Percentiles rank a stretch among this genome's conserved stretches.
These are phyloP conservation scores for Coemansia nantahalensis DNA, from an alignment of 192 early-diverging fungal genomes.

Conservation along the genomic window DNA sequence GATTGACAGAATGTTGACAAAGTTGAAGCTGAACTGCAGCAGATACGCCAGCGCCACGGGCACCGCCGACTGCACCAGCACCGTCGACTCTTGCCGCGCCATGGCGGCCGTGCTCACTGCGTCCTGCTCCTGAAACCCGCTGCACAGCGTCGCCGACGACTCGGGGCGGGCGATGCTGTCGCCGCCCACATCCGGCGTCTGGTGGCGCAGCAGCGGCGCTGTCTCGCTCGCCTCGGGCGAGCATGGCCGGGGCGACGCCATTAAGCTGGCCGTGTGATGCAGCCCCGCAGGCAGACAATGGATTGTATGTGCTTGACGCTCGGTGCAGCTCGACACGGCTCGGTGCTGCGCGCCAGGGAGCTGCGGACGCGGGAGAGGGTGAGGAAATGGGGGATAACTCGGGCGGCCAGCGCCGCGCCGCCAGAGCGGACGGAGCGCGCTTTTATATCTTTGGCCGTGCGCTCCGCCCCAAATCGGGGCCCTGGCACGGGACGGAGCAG, in stretches of 20 bases:
- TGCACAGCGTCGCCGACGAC: conserved; percentile 21
- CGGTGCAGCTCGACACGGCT: too few relatives aligned
- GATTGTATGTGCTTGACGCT: too few relatives aligned
- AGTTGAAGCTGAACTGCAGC: conserved; percentile 59
- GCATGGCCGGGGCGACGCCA: not conserved
- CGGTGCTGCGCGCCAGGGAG: too few relatives aligned
- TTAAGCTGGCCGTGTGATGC: not conserved
- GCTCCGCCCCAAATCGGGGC: too few relatives aligned
- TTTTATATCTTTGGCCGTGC: too few relatives aligned
- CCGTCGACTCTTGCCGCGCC: conserved; percentile 8
- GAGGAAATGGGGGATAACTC: too few relatives aligned
- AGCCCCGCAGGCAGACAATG: not conserved
- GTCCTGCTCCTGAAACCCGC: conserved; percentile 22
- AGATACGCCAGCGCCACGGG: conserved; percentile 62
- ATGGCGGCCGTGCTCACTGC: conserved; percentile 6
- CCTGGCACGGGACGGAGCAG: too few relatives aligned
- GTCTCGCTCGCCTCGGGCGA: conserved; percentile 6
- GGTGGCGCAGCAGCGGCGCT: conserved; percentile 14
- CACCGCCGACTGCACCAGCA: conserved; percentile 17
- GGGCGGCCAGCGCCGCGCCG: too few relatives aligned
- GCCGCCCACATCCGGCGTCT: not conserved
- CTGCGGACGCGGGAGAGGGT: too few relatives aligned
- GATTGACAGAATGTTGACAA: conserved; percentile 60
- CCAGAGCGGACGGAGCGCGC: too few relatives aligned
- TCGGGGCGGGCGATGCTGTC: not conserved